Conservation (phyloP, 2,329 filamentous ascomycete genomes). For the Apiospora hydei region DNA sequence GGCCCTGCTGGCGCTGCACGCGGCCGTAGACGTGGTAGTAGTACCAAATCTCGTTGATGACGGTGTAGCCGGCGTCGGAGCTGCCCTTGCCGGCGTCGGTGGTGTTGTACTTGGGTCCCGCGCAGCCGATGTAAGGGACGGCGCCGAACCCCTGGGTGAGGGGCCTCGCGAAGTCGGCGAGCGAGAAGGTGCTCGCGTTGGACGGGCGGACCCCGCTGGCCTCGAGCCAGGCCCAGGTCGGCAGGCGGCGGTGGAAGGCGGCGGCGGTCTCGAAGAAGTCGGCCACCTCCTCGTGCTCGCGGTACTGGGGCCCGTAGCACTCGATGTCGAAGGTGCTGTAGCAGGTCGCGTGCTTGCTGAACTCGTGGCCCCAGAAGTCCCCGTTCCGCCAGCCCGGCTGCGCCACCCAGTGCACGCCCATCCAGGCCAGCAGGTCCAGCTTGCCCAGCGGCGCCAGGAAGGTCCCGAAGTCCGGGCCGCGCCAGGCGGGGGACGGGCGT, state of each 20-base stretch:
- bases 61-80: constrained; percentile 62
- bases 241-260: constrained; percentile 62
- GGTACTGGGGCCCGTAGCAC: constrained; percentile 68
- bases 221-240: constrained; percentile 68
- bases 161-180: constrained; percentile 58
- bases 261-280: constrained; percentile 70
- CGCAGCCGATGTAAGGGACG: constrained; percentile 67
- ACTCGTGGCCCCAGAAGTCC: constrained; percentile 72
- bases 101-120: constrained; percentile 65
- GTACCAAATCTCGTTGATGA: constrained; percentile 71
- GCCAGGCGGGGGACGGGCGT: constrained; percentile 64
- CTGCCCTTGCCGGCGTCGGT: constrained; percentile 63
- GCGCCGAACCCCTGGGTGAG: constrained; percentile 59
- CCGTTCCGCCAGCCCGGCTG: constrained; percentile 59
- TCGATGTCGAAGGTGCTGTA: constrained; percentile 69
- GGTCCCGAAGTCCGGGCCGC: constrained; percentile 61
- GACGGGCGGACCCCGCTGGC: constrained; percentile 61
- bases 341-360: constrained; percentile 73
- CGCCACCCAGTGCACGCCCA: constrained; percentile 71
- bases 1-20: constrained; percentile 58
- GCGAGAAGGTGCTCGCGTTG: constrained; percentile 64
- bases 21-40: constrained; percentile 67
- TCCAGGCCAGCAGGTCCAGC: constrained; percentile 67
- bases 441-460: constrained; percentile 66
- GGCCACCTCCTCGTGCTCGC: constrained; percentile 64